A percentile compares a stretch with the other conserved stretches of the same genome.
Conservation (phyloP, 768 basidiomycete genomes). For the Leucocoprinus leucothites region DNA sequence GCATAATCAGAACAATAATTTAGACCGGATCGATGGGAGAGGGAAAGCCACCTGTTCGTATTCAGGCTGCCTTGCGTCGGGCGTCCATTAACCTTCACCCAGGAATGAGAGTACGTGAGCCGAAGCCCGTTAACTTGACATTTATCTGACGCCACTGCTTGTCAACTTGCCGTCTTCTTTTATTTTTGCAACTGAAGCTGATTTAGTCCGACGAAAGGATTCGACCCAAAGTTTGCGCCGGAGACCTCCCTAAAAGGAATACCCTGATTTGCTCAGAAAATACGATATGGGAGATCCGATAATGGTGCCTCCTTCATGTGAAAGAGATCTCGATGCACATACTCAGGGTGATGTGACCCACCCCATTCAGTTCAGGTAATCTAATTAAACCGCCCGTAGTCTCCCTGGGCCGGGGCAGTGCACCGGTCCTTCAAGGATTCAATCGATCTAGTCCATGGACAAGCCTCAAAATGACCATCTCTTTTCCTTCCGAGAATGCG, state of each 20-base stretch:
- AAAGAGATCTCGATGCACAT: slow-evolving; percentile 9
- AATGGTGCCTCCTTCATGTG: slow-evolving; percentile 6
- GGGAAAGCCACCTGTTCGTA: slow-evolving; percentile 11
- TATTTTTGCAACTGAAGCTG: slow-evolving; percentile 8
- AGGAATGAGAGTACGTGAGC: slow-evolving; percentile 36
- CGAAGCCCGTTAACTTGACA: slow-evolving; percentile 40
- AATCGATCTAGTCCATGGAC: slow-evolving; percentile 12
- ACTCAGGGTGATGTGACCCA: slow-evolving; percentile 9
- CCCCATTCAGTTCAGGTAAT: slow-evolving; percentile 7
- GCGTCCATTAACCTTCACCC: slow-evolving; percentile 39
- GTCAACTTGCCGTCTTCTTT: slow-evolving; percentile 31
- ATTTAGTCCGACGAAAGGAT: slow-evolving; percentile 13
- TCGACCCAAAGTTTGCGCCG: slow-evolving; percentile 11
- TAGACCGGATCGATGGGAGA: slow-evolving; percentile 30
- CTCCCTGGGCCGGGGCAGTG: slow-evolving; percentile 9
- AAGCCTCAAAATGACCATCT: slow-evolving; percentile 7
- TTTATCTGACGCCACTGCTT: slow-evolving; percentile 38
- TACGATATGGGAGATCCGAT: slow-evolving; percentile 23
- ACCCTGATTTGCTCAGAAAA: slow-evolving; percentile 12
- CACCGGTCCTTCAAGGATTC: slow-evolving; percentile 3
- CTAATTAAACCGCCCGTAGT: background rate
- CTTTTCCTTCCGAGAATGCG: slow-evolving; percentile 5
- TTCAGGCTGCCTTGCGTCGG: slow-evolving; percentile 30
- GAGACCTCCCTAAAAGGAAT: slow-evolving; percentile 2
- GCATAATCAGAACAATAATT: slow-evolving; percentile 31